Percentiles rank a stretch among this genome's conserved stretches.
Conservation (phyloP, 2,329 filamentous ascomycete genomes). For the Fusarium continuum region DNA sequence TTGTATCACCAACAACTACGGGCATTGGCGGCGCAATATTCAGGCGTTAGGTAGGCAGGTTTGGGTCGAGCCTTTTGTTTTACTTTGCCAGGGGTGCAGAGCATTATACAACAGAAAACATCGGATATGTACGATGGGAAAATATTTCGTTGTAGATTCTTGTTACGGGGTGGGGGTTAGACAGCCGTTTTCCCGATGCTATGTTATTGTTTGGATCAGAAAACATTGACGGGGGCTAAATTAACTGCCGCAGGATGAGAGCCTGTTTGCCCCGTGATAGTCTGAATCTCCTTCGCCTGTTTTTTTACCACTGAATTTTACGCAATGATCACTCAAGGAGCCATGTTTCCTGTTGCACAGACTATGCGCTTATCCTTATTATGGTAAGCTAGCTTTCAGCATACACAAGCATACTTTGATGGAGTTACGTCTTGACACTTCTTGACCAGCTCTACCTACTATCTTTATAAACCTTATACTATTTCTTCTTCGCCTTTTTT, state of each 20-base stretch:
- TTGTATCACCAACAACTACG: constrained; percentile 8
- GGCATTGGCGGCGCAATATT: constrained; percentile 15
- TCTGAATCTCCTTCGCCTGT: neutral
- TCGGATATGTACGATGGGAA: neutral
- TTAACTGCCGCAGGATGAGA: neutral
- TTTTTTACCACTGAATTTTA: neutral
- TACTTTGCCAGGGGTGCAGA: constrained; percentile 18
- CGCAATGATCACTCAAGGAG: neutral
- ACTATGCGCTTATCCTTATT: constrained; percentile 11
- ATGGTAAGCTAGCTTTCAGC: neutral
- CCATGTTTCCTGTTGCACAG: constrained; percentile 10
- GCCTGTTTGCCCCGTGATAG: neutral
- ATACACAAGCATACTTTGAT: constrained; percentile 10
- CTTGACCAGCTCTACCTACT: too few relatives aligned
- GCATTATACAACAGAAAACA: constrained; percentile 5
- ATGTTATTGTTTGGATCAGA: neutral
- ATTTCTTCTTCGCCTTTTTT: neutral
- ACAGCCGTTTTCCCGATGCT: neutral
- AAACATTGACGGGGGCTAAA: neutral
- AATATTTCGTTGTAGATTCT: neutral
- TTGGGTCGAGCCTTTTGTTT: constrained; percentile 12
- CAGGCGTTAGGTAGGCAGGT: constrained; percentile 30
- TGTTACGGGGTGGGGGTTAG: neutral
- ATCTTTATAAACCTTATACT: too few relatives aligned
- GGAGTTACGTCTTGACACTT: neutral